Evolutionary conservation across 225 moss, liverwort and hornwort species (phyloP).

Genomic region (Lunularia cruciata): DNA sequence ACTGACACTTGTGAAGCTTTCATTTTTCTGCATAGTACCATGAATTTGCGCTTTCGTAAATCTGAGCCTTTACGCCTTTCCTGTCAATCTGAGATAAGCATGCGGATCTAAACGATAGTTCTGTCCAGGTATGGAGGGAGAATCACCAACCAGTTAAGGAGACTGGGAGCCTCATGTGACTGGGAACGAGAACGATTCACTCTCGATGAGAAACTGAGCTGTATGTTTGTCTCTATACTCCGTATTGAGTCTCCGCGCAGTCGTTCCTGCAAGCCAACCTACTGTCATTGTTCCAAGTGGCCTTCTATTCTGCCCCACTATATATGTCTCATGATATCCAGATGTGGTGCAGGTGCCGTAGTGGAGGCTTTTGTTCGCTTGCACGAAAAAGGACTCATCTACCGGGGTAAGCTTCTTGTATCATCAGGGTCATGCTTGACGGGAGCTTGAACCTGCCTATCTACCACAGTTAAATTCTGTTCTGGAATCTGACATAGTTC

Average conservation of each 20-base stretch:
- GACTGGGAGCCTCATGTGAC: constrained; percentile 95
- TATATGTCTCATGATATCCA: no score
- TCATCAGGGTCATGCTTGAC: background rate
- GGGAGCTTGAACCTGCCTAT: no score
- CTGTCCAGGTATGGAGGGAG: constrained; percentile 68
- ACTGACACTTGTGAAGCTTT: no score
- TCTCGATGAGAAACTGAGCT: constrained; percentile 81
- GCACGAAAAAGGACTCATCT: constrained; percentile 76
- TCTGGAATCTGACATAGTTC: background rate
- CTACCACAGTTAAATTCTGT: no score
- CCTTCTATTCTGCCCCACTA: background rate
- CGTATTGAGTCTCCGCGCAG: no score
- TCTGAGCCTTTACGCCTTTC: background rate
- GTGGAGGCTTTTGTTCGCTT: constrained; percentile 82
- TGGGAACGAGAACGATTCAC: constrained; percentile 94
- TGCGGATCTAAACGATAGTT: background rate
- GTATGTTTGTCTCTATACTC: constrained; percentile 53
- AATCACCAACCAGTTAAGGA: constrained; percentile 79
- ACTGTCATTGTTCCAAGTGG: no score
- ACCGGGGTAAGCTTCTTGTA: constrained; percentile 55
- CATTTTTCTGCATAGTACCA: no score
- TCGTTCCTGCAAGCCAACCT: no score
- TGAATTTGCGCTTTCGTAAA: background rate
- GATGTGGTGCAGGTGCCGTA: constrained; percentile 68
- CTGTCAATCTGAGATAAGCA: background rate